phyloP scores from a whole-genome alignment of 352 stramenopile genomes.

The Pythium angustatum region DNA sequence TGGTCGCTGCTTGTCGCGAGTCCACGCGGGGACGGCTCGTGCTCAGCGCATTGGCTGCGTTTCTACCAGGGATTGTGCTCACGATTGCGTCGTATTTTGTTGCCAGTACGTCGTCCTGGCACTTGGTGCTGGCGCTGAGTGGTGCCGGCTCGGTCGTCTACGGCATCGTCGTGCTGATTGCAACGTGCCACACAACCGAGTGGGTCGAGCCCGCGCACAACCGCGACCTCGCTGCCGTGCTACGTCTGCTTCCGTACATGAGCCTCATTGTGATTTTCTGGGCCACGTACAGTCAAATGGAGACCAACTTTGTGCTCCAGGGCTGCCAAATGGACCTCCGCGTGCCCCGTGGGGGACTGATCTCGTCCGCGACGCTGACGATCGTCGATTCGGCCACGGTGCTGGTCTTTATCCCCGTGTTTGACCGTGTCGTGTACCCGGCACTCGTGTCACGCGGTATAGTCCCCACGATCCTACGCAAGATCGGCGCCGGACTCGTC shows the following conservation, averaged over 20 bases:
- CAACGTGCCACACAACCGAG: slow-evolving; percentile 50
- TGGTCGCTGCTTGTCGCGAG: slow-evolving; percentile 51
- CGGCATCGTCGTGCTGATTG: slow-evolving; percentile 60
- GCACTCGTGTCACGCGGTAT: slow-evolving; percentile 51
- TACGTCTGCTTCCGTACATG: slow-evolving; percentile 75
- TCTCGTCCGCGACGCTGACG: slow-evolving; percentile 85
- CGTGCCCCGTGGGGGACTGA: slow-evolving; percentile 35
- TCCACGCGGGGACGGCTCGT: slow-evolving; percentile 60
- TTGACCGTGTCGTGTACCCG: slow-evolving; percentile 83
- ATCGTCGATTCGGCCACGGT: slow-evolving; percentile 87
- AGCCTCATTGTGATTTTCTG: slow-evolving; percentile 86
- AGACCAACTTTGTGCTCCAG: slow-evolving; percentile 82
- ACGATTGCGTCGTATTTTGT: slow-evolving; percentile 83
- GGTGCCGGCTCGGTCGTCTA: slow-evolving; percentile 60
- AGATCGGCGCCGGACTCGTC: slow-evolving; percentile 81
- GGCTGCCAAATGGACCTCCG: slow-evolving; percentile 63
- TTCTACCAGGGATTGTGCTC: slow-evolving; percentile 68
- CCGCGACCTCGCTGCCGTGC: slow-evolving; percentile 60
- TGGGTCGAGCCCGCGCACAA: slow-evolving; percentile 39
- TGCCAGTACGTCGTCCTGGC: slow-evolving; percentile 38
- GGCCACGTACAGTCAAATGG: slow-evolving; percentile 78
- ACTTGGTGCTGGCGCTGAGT: slow-evolving; percentile 57
- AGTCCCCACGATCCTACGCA: slow-evolving; percentile 72
- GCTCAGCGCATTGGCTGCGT: slow-evolving; percentile 62
- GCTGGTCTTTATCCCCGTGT: slow-evolving; percentile 88